Percentiles rank a stretch among this genome's conserved stretches.
Conservation (phyloP, 2,329 filamentous ascomycete species). For the Cercospora nicotianae region DNA sequence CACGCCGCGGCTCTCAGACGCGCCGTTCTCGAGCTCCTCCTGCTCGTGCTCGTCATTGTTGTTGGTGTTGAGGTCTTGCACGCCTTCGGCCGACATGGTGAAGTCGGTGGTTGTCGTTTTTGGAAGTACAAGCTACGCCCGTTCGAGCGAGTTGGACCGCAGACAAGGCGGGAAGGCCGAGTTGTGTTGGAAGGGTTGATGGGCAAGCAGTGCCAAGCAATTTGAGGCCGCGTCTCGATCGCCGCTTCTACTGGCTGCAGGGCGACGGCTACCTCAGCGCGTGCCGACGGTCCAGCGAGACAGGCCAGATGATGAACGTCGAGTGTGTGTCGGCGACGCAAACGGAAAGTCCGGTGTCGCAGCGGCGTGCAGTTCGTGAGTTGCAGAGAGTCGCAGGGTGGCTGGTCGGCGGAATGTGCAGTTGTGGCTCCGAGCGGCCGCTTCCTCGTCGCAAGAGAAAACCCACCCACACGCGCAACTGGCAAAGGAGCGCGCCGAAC, state of each 20-base stretch:
- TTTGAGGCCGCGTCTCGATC: neutral
- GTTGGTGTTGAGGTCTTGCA: constrained; percentile 14
- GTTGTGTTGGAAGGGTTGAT: constrained; percentile 1
- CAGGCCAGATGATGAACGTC: neutral
- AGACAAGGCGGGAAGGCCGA: neutral
- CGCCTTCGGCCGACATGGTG: constrained; percentile 12
- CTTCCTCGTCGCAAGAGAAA: constrained; percentile 1
- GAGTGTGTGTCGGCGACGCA: neutral
- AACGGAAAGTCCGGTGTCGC: neutral
- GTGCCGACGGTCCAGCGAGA: neutral
- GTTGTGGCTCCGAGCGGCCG: neutral
- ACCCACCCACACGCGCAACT: neutral
- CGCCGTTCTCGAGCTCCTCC: constrained; percentile 67
- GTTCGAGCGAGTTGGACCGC: constrained; percentile 5
- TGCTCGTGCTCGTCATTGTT: constrained; percentile 42
- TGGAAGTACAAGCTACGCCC: constrained; percentile 6
- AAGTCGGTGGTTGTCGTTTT: constrained; percentile 5
- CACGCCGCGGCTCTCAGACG: constrained; percentile 70
- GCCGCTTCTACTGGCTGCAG: neutral
- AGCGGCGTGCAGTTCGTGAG: neutral
- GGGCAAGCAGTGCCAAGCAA: neutral
- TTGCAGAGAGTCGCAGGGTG: constrained; percentile 1
- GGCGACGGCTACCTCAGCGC: neutral
- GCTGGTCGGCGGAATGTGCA: constrained; percentile 5
- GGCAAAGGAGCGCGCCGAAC: neutral